Evolutionary conservation across 2,329 filamentous ascomycete species (phyloP).

Genomic region (Blastomyces silverae): DNA sequence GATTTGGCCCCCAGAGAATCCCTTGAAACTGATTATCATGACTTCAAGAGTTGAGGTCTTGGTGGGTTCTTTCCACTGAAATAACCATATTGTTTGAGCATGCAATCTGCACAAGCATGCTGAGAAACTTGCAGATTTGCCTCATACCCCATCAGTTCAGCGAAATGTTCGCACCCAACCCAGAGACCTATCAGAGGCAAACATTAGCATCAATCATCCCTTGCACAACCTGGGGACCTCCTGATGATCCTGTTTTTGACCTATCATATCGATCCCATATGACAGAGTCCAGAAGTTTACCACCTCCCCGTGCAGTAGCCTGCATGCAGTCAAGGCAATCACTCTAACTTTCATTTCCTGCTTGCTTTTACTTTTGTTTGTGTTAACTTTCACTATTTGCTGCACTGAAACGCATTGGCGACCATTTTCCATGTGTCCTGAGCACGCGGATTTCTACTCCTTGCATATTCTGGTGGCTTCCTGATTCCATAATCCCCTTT

Average conservation of each 20-base stretch:
- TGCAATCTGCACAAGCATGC: background rate
- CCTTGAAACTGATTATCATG: background rate
- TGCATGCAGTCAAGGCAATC: background rate
- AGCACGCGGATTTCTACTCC: conserved; percentile 2
- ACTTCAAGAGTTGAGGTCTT: background rate
- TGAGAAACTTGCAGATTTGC: too few species aligned
- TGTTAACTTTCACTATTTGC: background rate
- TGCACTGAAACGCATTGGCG: background rate
- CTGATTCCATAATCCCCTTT: background rate
- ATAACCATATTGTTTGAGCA: background rate
- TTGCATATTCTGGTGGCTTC: background rate
- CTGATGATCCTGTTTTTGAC: background rate
- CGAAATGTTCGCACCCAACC: too few species aligned
- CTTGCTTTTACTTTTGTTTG: background rate
- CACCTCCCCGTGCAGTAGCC: background rate
- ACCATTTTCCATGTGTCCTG: background rate
- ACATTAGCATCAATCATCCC: background rate
- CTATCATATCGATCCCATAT: conserved; percentile 2
- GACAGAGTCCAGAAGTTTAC: background rate
- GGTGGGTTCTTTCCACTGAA: background rate
- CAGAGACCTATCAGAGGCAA: background rate
- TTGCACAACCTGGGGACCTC: background rate
- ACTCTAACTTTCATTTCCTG: background rate
- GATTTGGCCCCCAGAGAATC: background rate
- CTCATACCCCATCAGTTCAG: too few species aligned